Conservation (phyloP, 2,329 filamentous ascomycete genomes). For the Phialophora macrospora region DNA sequence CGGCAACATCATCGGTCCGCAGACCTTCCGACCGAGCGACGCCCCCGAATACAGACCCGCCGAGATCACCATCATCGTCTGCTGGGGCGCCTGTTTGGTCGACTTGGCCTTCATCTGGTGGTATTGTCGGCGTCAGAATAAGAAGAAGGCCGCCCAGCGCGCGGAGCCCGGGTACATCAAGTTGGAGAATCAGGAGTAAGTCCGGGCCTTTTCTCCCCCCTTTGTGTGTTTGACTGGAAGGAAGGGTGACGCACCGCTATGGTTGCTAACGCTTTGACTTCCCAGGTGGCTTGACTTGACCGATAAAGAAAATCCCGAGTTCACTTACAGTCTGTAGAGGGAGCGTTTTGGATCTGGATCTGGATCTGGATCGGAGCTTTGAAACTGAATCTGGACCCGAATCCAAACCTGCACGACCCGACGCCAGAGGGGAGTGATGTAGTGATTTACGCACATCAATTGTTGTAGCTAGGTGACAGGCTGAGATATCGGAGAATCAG, state of each 20-base stretch:
- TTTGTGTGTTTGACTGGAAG: background rate
- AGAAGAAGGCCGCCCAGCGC: constrained; percentile 60
- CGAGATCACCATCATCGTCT: constrained; percentile 67
- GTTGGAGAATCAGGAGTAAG: constrained; percentile 68
- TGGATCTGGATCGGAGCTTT: too few relatives aligned
- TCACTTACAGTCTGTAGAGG: constrained; percentile 62
- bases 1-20: constrained; percentile 60
- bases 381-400: too few relatives aligned
- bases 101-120: constrained; percentile 66
- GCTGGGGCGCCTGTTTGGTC: constrained; percentile 56
- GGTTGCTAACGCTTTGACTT: background rate
- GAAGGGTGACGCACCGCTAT: background rate
- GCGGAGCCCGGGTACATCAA: constrained; percentile 62
- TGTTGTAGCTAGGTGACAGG: too few relatives aligned
- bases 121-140: constrained; percentile 65
- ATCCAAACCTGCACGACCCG: background rate
- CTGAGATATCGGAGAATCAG: too few relatives aligned
- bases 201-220: constrained; percentile 1
- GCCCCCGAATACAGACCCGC: constrained; percentile 66
- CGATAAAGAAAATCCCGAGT: constrained; percentile 68
- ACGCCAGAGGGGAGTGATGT: too few relatives aligned
- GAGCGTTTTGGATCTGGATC: too few relatives aligned
- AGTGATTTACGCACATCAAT: too few relatives aligned
- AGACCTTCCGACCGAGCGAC: constrained; percentile 60
- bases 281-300: constrained; percentile 62